Percentiles rank a stretch among this genome's conserved stretches.
Conservation (phyloP, 257 asterid species). For the Cordia subcordata region DNA sequence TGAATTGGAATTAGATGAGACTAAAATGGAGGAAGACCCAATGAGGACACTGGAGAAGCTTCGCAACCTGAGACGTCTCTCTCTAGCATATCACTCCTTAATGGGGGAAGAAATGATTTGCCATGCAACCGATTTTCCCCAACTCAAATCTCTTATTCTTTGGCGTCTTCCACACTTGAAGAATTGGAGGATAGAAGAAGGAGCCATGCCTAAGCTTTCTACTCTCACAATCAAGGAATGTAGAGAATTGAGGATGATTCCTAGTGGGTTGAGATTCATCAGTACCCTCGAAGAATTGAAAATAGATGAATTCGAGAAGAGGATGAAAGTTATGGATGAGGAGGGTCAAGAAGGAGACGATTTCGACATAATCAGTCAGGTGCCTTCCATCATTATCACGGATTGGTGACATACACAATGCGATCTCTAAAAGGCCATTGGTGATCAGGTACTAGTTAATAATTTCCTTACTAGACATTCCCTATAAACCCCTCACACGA, state of each 20-base stretch:
- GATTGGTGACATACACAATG: too few relatives aligned
- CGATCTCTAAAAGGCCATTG: too few relatives aligned
- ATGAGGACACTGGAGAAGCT: slow-evolving; percentile 1
- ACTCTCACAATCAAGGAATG: background rate
- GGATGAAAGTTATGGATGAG: background rate
- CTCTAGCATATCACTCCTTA: background rate
- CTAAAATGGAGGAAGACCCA: background rate
- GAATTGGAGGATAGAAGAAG: background rate
- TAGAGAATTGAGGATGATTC: background rate
- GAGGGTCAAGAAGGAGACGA: background rate
- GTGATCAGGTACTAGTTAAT: too few relatives aligned
- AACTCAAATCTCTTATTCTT: background rate
- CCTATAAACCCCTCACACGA: too few relatives aligned
- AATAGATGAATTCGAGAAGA: background rate
- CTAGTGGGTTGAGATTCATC: background rate
- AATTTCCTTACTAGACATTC: too few relatives aligned
- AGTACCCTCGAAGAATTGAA: background rate
- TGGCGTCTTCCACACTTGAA: background rate
- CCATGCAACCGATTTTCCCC: background rate
- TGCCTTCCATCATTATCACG: background rate
- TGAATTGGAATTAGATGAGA: background rate
- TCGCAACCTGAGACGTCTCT: background rate
- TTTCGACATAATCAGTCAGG: background rate
- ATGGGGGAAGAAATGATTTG: background rate
- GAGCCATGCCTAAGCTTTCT: background rate